Percentiles rank a stretch among this genome's conserved stretches.
These are phyloP conservation scores for Diversispora epigaea DNA, from an alignment of 192 early-diverging fungal genomes.

Conservation along the genomic window DNA sequence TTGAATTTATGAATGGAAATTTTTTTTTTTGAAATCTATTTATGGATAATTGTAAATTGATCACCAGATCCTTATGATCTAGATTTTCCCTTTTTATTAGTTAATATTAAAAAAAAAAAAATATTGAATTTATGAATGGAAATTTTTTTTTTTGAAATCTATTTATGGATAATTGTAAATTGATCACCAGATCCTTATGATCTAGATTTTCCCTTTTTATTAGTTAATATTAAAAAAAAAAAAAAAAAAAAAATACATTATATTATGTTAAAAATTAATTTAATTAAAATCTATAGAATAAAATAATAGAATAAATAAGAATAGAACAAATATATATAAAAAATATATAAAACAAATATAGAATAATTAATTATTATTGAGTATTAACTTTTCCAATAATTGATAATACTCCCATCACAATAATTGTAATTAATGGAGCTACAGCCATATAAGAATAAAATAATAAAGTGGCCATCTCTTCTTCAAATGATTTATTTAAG, in stretches of 20 bases:
- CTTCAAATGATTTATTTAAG: conserved; percentile 15
- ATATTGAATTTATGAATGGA: neutral
- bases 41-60: neutral
- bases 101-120: conserved; percentile 11
- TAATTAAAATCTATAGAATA: too few species aligned
- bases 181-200: neutral
- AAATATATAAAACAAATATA: too few species aligned
- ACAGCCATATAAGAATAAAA: conserved; percentile 31
- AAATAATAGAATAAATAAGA: too few species aligned
- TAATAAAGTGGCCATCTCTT: conserved; percentile 29
- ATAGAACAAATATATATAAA: too few species aligned
- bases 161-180: neutral
- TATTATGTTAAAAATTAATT: too few species aligned
- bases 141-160: neutral
- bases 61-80: neutral
- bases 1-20: neutral
- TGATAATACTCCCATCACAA: neutral
- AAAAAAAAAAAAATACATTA: neutral
- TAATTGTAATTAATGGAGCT: conserved; percentile 6
- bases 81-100: too few species aligned
- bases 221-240: conserved; percentile 12
- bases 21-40: neutral
- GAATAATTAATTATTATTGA: too few species aligned
- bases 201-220: too few species aligned
- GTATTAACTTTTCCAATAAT: too few species aligned